A percentile compares a stretch with the other conserved stretches of the same genome.
Evolutionary conservation across 2,329 filamentous ascomycete species (phyloP).

Genomic region (Hypoxylon sp.): DNA sequence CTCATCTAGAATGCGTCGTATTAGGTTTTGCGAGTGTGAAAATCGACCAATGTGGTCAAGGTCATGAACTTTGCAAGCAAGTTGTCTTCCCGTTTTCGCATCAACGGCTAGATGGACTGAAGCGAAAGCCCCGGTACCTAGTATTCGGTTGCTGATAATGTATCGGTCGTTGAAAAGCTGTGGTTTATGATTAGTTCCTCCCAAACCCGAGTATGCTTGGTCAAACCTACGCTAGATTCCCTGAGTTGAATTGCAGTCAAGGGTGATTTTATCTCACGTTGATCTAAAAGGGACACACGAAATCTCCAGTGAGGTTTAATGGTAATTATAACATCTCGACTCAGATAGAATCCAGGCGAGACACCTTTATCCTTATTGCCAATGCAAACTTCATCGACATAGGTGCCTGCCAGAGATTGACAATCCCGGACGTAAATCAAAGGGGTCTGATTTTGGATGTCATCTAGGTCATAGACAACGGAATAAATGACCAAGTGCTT

Average conservation of each 20-base stretch:
- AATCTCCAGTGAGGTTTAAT: slow-evolving; percentile 58
- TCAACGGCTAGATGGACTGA: slow-evolving; percentile 70
- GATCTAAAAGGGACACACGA: slow-evolving; percentile 52
- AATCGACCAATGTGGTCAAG: slow-evolving; percentile 56
- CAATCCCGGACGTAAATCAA: slow-evolving; percentile 71
- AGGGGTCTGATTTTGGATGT: slow-evolving; percentile 50
- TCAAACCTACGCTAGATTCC: slow-evolving; percentile 55
- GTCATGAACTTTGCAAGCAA: slow-evolving; percentile 78
- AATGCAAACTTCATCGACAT: slow-evolving; percentile 63
- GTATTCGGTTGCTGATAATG: slow-evolving; percentile 62
- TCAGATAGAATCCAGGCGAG: slow-evolving; percentile 63
- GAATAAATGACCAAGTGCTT: slow-evolving; percentile 70
- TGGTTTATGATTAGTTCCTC: slow-evolving; percentile 37
- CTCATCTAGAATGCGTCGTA: slow-evolving; percentile 63
- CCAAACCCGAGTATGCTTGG: not conserved
- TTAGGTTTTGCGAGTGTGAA: slow-evolving; percentile 44
- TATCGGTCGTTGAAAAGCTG: slow-evolving; percentile 65
- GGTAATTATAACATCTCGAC: slow-evolving; percentile 65
- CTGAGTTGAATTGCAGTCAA: slow-evolving; percentile 52
- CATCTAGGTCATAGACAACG: slow-evolving; percentile 63
- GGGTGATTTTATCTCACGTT: slow-evolving; percentile 13
- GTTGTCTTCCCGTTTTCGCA: slow-evolving; percentile 66
- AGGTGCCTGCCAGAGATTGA: slow-evolving; percentile 68
- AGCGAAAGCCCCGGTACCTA: slow-evolving; percentile 69
- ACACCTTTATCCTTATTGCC: slow-evolving; percentile 56